Percentiles rank a stretch among this genome's conserved stretches.
Conservation (phyloP, 129 eudicot genomes). For the Arctium lappa region DNA sequence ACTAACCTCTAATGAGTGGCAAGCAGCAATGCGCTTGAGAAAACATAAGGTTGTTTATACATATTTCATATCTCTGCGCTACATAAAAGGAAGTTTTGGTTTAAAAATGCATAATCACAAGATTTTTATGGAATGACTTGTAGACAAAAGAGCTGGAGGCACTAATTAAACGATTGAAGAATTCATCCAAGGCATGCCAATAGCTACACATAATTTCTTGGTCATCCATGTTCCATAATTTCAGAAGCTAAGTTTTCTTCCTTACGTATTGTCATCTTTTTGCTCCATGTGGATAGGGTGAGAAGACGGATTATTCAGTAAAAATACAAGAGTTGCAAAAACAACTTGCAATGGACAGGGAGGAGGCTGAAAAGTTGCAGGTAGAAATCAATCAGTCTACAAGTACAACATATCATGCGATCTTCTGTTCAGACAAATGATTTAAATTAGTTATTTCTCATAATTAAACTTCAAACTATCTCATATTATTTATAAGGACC, state of each 20-base stretch:
- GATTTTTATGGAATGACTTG: constrained; percentile 1
- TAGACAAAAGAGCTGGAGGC: constrained; percentile 93
- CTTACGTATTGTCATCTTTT: constrained; percentile 11
- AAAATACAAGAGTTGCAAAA: constrained; percentile 92
- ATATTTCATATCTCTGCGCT: not conserved
- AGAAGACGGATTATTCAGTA: constrained; percentile 74
- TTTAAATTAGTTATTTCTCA: not conserved
- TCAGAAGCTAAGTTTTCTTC: not conserved
- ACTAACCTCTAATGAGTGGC: constrained; percentile 91
- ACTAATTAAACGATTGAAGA: constrained; percentile 68
- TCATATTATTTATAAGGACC: not conserved
- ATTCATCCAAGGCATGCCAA: constrained; percentile 72
- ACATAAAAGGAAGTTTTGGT: not conserved
- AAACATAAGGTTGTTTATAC: constrained; percentile 69
- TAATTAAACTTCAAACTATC: not conserved
- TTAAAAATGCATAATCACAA: constrained; percentile 3
- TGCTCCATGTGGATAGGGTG: constrained; percentile 48
- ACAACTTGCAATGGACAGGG: constrained; percentile 90
- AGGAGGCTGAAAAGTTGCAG: constrained; percentile 91
- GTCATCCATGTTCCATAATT: not conserved
- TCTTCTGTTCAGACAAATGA: not conserved
- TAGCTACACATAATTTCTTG: not conserved
- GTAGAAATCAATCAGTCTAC: constrained; percentile 22
- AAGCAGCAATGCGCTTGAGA: constrained; percentile 91
- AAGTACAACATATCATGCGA: not conserved